Conservation (phyloP, 345 rosid genomes). For the Draba incana region DNA sequence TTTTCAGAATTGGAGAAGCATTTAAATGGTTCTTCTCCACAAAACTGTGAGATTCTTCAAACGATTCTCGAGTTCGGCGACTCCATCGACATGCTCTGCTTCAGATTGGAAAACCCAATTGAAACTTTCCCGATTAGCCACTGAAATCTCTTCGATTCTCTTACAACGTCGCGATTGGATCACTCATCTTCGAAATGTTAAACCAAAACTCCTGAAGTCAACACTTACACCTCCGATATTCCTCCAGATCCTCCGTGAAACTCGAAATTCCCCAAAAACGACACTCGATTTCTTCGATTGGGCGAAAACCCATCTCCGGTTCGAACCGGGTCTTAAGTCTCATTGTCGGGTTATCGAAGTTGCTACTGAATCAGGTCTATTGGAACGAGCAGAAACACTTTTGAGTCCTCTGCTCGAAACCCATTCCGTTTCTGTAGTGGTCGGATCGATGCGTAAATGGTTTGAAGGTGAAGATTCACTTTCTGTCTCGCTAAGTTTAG, state of each 20-base stretch:
- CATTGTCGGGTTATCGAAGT: slow-evolving; percentile 51
- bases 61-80: slow-evolving; percentile 46
- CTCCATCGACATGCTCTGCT: slow-evolving; percentile 34
- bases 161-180: slow-evolving; percentile 58
- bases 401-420: slow-evolving; percentile 49
- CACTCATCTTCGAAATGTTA: slow-evolving; percentile 47
- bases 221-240: slow-evolving; percentile 54
- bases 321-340: slow-evolving; percentile 60
- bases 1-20: too few relatives aligned
- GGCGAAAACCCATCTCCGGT: slow-evolving; percentile 49
- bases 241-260: slow-evolving; percentile 56
- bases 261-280: slow-evolving; percentile 47
- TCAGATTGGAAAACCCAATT: slow-evolving; percentile 57
- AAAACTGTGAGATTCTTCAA: slow-evolving; percentile 26
- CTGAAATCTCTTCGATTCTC: slow-evolving; percentile 61
- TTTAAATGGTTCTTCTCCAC: slow-evolving; percentile 28
- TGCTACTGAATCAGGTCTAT: slow-evolving; percentile 41
- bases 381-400: slow-evolving; percentile 43
- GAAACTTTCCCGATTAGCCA: slow-evolving; percentile 45
- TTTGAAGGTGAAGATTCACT: slow-evolving; percentile 48
- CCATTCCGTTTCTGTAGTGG: slow-evolving; percentile 42
- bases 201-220: slow-evolving; percentile 43
- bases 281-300: slow-evolving; percentile 67
- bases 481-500: slow-evolving; percentile 45
- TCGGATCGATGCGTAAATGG: slow-evolving; percentile 50